Base-by-base conservation (phyloP, 768 basidiomycete genomes). In the Atractiella rhizophila region DNA sequence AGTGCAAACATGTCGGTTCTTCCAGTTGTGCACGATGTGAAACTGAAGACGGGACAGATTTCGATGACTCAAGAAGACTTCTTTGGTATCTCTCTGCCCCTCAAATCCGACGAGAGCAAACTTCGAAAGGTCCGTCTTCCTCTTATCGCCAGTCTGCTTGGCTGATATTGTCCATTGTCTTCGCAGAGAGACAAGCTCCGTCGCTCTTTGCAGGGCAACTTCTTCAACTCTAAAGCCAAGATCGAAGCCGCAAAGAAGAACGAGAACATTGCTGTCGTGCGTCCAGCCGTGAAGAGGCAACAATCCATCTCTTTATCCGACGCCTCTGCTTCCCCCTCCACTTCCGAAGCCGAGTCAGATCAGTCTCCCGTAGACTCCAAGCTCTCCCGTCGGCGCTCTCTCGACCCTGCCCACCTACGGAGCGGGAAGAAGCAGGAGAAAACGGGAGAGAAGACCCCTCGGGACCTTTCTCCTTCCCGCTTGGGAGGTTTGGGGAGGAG, bases 61-160 rank as follows among this genome's bases (percentile, higher is more conserved):
- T 88, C 83, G 2, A 73, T 82, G 49, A 80, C 77, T 5, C 76
- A 78, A 54, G 86, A 96, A 58, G 81, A 83, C 54, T 94, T 91
- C 58, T 75, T 77, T 56, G 86, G 91, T 58, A 74, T 96, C 51
- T 82, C 80, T 38, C 63, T 96, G 26, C 77, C 76, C 57, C 75
- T 86, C 57, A 79, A 75, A 55, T 68, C 74, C 1, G 78, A 83
- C 46, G 76, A 81, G 49, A 77, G 77, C 44, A 63, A 62, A 41
- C 68, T 70, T 42, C 66, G 75, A 39, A 88, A 74, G 54, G 61
- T 60, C 23, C 10, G 54, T 30, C 19, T 3, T 4, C 8, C 6
- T 12, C 5, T 10, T 15, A 0, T 0, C 32, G 10, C 26, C 15
- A 10, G 10, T 21, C 6, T 26, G 1, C 16, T 28, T 4, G 12